Conservation (phyloP, 2,329 filamentous ascomycete species). For the Blumeria graminis region DNA sequence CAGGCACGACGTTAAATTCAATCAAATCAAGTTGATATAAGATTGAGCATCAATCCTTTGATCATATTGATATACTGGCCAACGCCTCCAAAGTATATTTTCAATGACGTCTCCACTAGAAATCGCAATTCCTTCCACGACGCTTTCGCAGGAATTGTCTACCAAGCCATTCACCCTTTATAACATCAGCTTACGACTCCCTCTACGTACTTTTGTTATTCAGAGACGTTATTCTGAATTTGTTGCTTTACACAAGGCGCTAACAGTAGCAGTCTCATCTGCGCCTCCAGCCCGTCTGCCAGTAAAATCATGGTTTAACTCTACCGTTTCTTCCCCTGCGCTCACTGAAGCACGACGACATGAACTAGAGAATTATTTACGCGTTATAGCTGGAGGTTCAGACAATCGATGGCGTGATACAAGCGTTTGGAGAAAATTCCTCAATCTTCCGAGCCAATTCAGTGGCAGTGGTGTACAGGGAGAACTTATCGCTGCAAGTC, state of each 20-base stretch:
- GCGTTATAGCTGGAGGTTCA: conserved; percentile 45
- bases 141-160: conserved; percentile 3
- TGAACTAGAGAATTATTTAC: conserved; percentile 47
- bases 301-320: conserved; percentile 52
- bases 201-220: conserved; percentile 49
- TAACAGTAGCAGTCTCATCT: conserved; percentile 33
- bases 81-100: too few species aligned
- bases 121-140: conserved; percentile 19
- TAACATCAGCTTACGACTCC: conserved; percentile 54
- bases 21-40: too few species aligned
- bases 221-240: conserved; percentile 74
- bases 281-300: conserved; percentile 46
- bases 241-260: conserved; percentile 34
- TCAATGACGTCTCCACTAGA: conserved; percentile 39
- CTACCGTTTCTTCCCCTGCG: conserved; percentile 42
- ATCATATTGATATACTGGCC: too few species aligned
- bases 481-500: conserved; percentile 12
- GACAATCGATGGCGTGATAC: conserved; percentile 56
- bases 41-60: too few species aligned
- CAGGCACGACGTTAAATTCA: too few species aligned
- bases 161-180: conserved; percentile 43
- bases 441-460: conserved; percentile 34
- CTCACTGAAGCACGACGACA: conserved; percentile 46
- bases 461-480: conserved; percentile 17
- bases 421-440: conserved; percentile 45